Evolutionary conservation across 1,284 basidiomycete genomes (phyloP).

Genomic region (Ceratobasidium sp.): DNA sequence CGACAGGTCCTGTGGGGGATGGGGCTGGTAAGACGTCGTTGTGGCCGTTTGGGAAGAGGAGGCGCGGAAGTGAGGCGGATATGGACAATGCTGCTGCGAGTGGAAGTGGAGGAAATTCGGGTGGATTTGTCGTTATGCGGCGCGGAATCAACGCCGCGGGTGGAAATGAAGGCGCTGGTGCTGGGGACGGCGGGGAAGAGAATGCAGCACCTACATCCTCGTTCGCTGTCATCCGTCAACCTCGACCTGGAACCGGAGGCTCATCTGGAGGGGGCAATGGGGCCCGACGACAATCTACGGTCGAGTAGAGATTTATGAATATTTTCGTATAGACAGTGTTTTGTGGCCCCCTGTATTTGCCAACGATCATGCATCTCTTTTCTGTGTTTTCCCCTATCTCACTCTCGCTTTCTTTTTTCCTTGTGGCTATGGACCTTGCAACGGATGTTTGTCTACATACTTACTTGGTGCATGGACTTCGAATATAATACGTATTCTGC

Average conservation of each 20-base stretch:
- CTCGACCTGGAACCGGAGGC: conserved; percentile 27
- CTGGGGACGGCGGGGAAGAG: conserved; percentile 2
- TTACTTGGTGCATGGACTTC: neutral
- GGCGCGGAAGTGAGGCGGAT: conserved; percentile 31
- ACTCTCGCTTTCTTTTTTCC: neutral
- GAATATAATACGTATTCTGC: neutral
- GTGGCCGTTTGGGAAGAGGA: conserved; percentile 36
- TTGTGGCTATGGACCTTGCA: conserved; percentile 10
- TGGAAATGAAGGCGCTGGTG: neutral
- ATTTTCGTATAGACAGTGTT: conserved; percentile 22
- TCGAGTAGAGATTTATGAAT: neutral
- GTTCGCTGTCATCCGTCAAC: conserved; percentile 36
- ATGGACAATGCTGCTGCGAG: conserved; percentile 17
- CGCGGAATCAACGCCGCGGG: neutral
- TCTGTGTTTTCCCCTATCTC: conserved; percentile 3
- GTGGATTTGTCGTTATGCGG: conserved; percentile 32
- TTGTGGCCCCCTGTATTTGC: too few relatives aligned
- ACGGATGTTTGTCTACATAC: conserved; percentile 22
- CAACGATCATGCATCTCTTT: too few relatives aligned
- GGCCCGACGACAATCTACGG: conserved; percentile 18
- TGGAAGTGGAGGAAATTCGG: neutral
- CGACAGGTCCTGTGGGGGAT: neutral
- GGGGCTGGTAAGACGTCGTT: conserved; percentile 7
- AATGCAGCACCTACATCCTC: conserved; percentile 18
- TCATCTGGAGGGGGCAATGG: neutral